phyloP scores from a whole-genome alignment of 805 yeast species.

The Ogataea henricii region DNA sequence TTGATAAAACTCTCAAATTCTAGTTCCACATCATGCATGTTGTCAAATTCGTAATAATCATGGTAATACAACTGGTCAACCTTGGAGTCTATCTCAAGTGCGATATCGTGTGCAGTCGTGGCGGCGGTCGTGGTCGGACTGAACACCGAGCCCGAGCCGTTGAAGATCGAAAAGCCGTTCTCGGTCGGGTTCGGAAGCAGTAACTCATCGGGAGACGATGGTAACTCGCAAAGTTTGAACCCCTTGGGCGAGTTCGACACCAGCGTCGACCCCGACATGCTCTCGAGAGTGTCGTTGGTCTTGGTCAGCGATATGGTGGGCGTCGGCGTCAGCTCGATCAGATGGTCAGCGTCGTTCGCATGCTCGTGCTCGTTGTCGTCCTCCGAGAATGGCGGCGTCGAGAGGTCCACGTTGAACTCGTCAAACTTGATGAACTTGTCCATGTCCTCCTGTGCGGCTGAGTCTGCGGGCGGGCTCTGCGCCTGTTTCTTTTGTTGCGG shows the following conservation, averaged over 20 bases:
- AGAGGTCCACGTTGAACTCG: slow-evolving; percentile 16
- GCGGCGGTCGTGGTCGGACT: slow-evolving; percentile 11
- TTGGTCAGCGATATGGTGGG: slow-evolving; percentile 27
- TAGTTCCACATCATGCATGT: slow-evolving; percentile 27
- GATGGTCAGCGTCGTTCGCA: slow-evolving; percentile 8
- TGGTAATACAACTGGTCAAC: slow-evolving; percentile 17
- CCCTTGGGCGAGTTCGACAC: slow-evolving; percentile 24
- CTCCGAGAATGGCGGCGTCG: slow-evolving; percentile 24
- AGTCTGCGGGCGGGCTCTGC: neutral
- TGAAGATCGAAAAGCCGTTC: slow-evolving; percentile 15
- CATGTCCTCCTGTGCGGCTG: slow-evolving; percentile 13
- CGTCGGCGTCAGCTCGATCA: slow-evolving; percentile 28
- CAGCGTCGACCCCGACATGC: slow-evolving; percentile 25
- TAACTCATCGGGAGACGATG: slow-evolving; percentile 18
- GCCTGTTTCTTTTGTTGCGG: neutral
- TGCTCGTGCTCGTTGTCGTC: slow-evolving; percentile 24
- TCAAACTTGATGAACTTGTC: slow-evolving; percentile 21
- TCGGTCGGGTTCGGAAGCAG: neutral
- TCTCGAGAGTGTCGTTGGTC: slow-evolving; percentile 33
- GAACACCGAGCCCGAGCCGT: slow-evolving; percentile 16
- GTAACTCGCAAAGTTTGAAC: slow-evolving; percentile 23
- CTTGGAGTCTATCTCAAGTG: slow-evolving; percentile 10
- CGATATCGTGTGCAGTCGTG: slow-evolving; percentile 5
- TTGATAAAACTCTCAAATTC: slow-evolving; percentile 35
- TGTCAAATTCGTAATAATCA: slow-evolving; percentile 28